These are phyloP conservation scores for Phytophthora ohioensis DNA, from an alignment of 352 stramenopile species.

Conservation along the genomic window DNA sequence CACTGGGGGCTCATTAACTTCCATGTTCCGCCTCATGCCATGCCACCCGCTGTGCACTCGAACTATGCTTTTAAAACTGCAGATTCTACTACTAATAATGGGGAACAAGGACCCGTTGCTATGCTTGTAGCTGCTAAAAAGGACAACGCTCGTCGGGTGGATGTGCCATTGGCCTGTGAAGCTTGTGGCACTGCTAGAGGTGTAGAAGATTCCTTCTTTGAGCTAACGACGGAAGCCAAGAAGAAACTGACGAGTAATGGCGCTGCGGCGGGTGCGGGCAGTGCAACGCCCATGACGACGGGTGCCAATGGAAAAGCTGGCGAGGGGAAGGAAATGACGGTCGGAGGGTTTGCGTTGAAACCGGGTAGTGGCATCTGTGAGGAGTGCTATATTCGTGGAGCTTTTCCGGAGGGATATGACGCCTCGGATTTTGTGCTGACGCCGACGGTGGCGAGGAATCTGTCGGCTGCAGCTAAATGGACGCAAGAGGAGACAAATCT, in stretches of 20 bases:
- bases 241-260: slow-evolving; percentile 46
- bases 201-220: slow-evolving; percentile 50
- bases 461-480: slow-evolving; percentile 41
- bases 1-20: slow-evolving; percentile 91
- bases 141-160: slow-evolving; percentile 30
- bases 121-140: slow-evolving; percentile 47
- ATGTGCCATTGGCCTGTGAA: slow-evolving; percentile 51
- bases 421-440: slow-evolving; percentile 64
- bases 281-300: slow-evolving; percentile 5
- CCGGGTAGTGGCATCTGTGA: slow-evolving; percentile 76
- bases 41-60: slow-evolving; percentile 59
- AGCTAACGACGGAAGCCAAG: slow-evolving; percentile 70
- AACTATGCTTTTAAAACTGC: slow-evolving; percentile 59
- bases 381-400: slow-evolving; percentile 68
- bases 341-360: slow-evolving; percentile 54
- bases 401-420: slow-evolving; percentile 73
- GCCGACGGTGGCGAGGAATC: slow-evolving; percentile 26
- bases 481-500: slow-evolving; percentile 49
- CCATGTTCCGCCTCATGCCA: slow-evolving; percentile 77
- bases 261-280: slow-evolving; percentile 19
- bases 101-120: slow-evolving; percentile 21
- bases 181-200: slow-evolving; percentile 53
- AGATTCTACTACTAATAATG: neutral
- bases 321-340: slow-evolving; percentile 51
- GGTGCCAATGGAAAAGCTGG: slow-evolving; percentile 25